These are phyloP conservation scores for Chlorella sp. DNA, from an alignment of 139 green algal genomes.

Conservation along the genomic window DNA sequence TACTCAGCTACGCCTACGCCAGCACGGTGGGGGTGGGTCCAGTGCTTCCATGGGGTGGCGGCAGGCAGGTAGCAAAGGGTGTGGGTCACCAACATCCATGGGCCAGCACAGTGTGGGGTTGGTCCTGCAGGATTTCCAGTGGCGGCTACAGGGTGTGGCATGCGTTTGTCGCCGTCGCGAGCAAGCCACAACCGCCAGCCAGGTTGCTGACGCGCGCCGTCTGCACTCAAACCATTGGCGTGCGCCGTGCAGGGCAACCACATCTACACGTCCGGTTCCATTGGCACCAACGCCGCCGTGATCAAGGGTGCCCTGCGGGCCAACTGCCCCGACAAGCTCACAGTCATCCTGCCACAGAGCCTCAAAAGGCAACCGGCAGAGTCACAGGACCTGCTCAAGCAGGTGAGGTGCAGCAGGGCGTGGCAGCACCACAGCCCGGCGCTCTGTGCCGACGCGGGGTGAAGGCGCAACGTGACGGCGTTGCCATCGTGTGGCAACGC, in stretches of 20 bases:
- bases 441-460: too few relatives aligned
- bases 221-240: too few relatives aligned
- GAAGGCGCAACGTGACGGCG: too few relatives aligned
- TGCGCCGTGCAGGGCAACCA: constrained; percentile 88
- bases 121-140: too few relatives aligned
- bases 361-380: constrained; percentile 83
- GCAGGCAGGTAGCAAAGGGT: too few relatives aligned
- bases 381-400: constrained; percentile 91
- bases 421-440: neutral
- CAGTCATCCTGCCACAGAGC: constrained; percentile 92
- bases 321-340: constrained; percentile 88
- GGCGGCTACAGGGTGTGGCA: too few relatives aligned
- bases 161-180: too few relatives aligned
- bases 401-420: neutral
- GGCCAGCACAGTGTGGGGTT: too few relatives aligned
- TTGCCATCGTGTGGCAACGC: too few relatives aligned
- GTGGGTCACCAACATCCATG: too few relatives aligned
- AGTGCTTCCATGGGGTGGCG: too few relatives aligned
- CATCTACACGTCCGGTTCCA: constrained; percentile 94
- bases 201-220: neutral
- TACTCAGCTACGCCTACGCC: constrained; percentile 95
- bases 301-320: constrained; percentile 92
- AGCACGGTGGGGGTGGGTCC: constrained; percentile 77
- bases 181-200: too few relatives aligned
- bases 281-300: constrained; percentile 95